Base-by-base conservation (phyloP, 2,329 filamentous ascomycete genomes). In the Teratosphaeria epicoccoides region DNA sequence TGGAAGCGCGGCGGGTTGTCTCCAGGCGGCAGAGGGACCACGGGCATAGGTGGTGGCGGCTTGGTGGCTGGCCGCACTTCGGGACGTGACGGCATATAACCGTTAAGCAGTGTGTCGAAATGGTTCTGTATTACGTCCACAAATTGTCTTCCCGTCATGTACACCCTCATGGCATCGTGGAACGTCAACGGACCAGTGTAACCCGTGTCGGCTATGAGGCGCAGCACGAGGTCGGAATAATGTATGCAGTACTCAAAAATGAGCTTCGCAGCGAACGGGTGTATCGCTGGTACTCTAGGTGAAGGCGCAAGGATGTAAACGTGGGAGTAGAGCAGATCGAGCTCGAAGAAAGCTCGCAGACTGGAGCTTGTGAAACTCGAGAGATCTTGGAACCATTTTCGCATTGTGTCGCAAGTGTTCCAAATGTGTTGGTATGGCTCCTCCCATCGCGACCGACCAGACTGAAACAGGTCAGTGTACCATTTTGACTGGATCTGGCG, bases 311-410 rank as follows among this genome's bases (percentile, higher is more conserved):
- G 78, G 52, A 91, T 87, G 66, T 96, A 88, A 23, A 95, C 85
- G 61, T 88, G 93, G 63, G 88, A 94, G 71, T 95, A 97, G 46
- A 91, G 79, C 43, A 94, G 71, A 65, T 98, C 93, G 14, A 95
- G 80, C 56, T 93, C 85, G 63, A 96, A 94, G 57, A 90, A 81
- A 46, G 85, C 79, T 37, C 83, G 79, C 56, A 90, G 83, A 24
- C 80, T 77, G 0, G 77, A 72, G 0, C 85, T 78, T 0, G 87
- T 76, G 2, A 76, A 78, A 33, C 75, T 71, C 0, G 88, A 86
- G 11, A 95, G 78, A n/a, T 80, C 79, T 29, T 88, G 81, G 54
- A 83, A 84, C 91, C 91, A 97, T 62, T 82, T 80, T 50, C 78
- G 82, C 84, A 88, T 89, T 37, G 85, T 78, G 46, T 82, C 75